These are phyloP conservation scores for Blastomyces percursus DNA, from an alignment of 2,329 filamentous ascomycete genomes.

Conservation along the genomic window DNA sequence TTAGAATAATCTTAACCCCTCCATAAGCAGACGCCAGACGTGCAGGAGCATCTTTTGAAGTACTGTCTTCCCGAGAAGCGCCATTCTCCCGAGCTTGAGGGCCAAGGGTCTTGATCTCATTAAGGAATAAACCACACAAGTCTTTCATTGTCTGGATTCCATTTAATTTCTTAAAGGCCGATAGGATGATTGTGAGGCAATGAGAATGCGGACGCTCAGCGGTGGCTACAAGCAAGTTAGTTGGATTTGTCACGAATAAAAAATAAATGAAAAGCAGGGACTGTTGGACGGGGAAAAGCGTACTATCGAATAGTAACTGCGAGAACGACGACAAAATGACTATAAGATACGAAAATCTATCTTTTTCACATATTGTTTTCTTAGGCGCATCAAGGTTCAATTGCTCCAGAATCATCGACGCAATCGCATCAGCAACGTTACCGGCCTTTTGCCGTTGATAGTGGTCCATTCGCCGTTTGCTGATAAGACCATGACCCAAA, in stretches of 20 bases:
- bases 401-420: slow-evolving; percentile 58
- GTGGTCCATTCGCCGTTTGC: slow-evolving; percentile 59
- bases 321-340: slow-evolving; percentile 67
- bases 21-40: slow-evolving; percentile 44
- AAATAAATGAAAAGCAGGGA: not conserved
- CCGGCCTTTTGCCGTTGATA: slow-evolving; percentile 51
- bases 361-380: slow-evolving; percentile 38
- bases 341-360: slow-evolving; percentile 67
- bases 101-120: slow-evolving; percentile 43
- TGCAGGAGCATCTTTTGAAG: slow-evolving; percentile 32
- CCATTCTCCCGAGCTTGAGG: slow-evolving; percentile 32
- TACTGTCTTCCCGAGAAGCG: slow-evolving; percentile 30
- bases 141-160: slow-evolving; percentile 64
- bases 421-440: slow-evolving; percentile 57
- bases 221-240: slow-evolving; percentile 25
- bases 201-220: slow-evolving; percentile 41
- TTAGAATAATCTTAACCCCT: slow-evolving; percentile 70
- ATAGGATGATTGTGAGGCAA: slow-evolving; percentile 60
- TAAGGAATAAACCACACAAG: slow-evolving; percentile 58
- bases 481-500: slow-evolving; percentile 69
- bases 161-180: slow-evolving; percentile 72
- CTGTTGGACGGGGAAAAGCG: slow-evolving; percentile 17
- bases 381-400: slow-evolving; percentile 43
- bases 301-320: slow-evolving; percentile 65
- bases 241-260: not conserved